Percentiles rank a stretch among this genome's conserved stretches.
Conservation (phyloP, 768 basidiomycete genomes). For the Rhodocollybia butyracea region DNA sequence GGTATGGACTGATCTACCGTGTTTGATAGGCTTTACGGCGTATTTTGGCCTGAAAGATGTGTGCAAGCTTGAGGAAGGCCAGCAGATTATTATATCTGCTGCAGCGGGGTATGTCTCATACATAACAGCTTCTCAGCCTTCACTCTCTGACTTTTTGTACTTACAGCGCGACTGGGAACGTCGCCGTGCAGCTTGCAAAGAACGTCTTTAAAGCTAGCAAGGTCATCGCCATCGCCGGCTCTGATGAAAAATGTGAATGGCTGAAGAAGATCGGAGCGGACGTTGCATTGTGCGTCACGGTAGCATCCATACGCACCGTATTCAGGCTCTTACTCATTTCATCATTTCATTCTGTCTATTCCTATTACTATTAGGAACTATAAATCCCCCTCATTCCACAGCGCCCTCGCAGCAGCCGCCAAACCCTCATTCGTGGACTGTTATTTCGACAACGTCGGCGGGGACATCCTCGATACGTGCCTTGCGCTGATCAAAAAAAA, state of each 20-base stretch:
- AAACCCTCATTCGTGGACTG: constrained; percentile 3
- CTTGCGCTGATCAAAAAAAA: not conserved
- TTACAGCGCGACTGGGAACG: constrained; percentile 1
- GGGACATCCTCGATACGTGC: not conserved
- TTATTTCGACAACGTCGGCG: constrained; percentile 2
- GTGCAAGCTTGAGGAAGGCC: not conserved
- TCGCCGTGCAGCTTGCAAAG: constrained; percentile 2
- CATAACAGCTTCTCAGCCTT: not conserved
- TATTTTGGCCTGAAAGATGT: constrained; percentile 4
- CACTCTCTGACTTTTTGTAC: not conserved
- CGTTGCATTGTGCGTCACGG: not conserved
- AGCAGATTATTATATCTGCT: not conserved
- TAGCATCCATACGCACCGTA: not conserved
- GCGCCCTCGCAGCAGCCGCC: not conserved
- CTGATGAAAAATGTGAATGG: constrained; percentile 4
- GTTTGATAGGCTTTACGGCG: not conserved
- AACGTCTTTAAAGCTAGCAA: not conserved
- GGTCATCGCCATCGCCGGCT: constrained; percentile 3
- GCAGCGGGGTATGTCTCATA: not conserved
- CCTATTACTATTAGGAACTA: not conserved
- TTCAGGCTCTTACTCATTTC: not conserved
- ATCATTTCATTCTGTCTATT: no score
- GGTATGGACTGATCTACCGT: no score
- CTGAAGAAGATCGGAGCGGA: constrained; percentile 3
- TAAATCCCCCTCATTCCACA: not conserved